Base-by-base conservation (phyloP, 352 stramenopile genomes). In the Pythium periplocum region DNA sequence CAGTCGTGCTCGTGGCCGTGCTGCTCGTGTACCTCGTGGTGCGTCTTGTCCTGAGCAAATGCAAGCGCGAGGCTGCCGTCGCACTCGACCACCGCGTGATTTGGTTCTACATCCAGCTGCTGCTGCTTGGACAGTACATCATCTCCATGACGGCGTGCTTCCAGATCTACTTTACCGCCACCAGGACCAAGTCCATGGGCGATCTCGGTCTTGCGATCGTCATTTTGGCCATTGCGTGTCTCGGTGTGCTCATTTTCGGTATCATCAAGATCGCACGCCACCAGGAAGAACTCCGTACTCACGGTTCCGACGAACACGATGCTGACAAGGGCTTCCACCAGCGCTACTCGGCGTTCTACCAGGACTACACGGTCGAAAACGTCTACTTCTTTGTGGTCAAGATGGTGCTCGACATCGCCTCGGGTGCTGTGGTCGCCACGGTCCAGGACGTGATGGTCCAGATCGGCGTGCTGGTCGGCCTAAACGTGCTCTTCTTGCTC, bases 331-430 rank as follows among this genome's bases (percentile, higher is more conserved):
- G 56, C 8, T 75, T 80, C 51, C 64, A 78, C 53, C 47, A 69
- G 34, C 64, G 64, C 2, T 84, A 79, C 42, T 73, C 68, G 36
- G 70, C 47, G 30, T 78, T 78, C 34, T 84, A 82, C 57, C 69
- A 78, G 30, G 71, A 80, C 36, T 85, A 68, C 42, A 75, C 50
- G 5, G 51, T 62, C n/a, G 55, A 64, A 32, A 85, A 80, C 62
- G 34, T 53, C 41, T 82, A 76, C 49, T 85, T 82, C 34, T 82
- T 82, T 46, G 56, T 78, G 36, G 57, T 59, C 8, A 81, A 77
- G 48, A 56, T 81, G 55, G 51, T 66, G 2, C 64, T 80, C 32
- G 74, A 82, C 49, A 61, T 73, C 31, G 61, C 60, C 31, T 80
- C 66, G 0, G 74, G 74, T 1, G 69, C 58, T 2, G 57, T 82